Percentiles rank a stretch among this genome's conserved stretches.
Conservation (phyloP, 495 filamentous ascomycete species). For the Penicillium longicatenatum region DNA sequence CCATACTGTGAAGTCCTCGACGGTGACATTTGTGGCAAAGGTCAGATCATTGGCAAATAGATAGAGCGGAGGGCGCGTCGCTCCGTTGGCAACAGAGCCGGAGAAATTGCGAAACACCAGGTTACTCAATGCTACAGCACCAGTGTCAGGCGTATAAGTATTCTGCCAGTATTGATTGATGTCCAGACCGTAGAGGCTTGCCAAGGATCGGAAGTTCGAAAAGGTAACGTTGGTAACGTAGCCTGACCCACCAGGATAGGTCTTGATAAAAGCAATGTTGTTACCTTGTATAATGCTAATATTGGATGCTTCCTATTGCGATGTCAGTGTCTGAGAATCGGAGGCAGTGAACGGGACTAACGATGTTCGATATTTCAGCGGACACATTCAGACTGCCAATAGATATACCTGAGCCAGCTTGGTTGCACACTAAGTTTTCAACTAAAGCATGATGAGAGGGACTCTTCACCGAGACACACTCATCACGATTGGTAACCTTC, state of each 20-base stretch:
- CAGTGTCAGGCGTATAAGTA: conserved; percentile 34
- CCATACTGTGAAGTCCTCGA: conserved; percentile 54
- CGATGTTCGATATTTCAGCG: conserved; percentile 31
- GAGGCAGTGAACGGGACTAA: conserved; percentile 12
- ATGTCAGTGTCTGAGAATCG: neutral
- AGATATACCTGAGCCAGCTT: conserved; percentile 44
- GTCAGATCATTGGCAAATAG: conserved; percentile 42
- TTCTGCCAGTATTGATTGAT: conserved; percentile 57
- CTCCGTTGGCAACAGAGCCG: conserved; percentile 50
- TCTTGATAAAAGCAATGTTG: conserved; percentile 61
- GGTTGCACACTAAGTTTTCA: conserved; percentile 54
- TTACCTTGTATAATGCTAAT: conserved; percentile 47
- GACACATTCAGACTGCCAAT: conserved; percentile 44
- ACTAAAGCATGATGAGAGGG: conserved; percentile 47
- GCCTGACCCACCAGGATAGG: conserved; percentile 55
- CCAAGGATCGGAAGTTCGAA: conserved; percentile 53
- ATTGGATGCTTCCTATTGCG: conserved; percentile 33
- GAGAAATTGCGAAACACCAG: conserved; percentile 45
- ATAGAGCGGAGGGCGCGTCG: conserved; percentile 46
- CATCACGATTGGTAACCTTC: conserved; percentile 47
- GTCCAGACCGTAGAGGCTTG: conserved; percentile 45
- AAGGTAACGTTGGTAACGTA: conserved; percentile 52
- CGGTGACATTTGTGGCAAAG: conserved; percentile 39
- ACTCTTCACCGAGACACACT: conserved; percentile 48
- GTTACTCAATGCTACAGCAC: conserved; percentile 45